Percentiles rank a stretch among this genome's conserved stretches.
These are phyloP conservation scores for Pharus latifolius DNA, from an alignment of 176 grass and related monocot species.

Conservation along the genomic window DNA sequence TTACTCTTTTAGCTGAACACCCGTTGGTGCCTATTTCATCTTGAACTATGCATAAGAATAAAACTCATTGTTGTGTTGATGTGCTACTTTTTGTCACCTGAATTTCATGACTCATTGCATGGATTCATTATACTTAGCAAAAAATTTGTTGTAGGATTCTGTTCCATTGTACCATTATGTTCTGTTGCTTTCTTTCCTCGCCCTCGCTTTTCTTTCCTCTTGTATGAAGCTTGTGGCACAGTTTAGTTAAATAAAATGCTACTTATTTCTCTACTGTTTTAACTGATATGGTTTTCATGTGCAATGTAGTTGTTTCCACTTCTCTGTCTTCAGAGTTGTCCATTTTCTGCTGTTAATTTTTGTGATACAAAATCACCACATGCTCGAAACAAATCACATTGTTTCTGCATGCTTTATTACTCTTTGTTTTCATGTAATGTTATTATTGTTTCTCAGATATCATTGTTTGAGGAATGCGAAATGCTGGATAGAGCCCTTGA, in stretches of 20 bases:
- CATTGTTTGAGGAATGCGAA: conserved; percentile 82
- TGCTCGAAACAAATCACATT: background rate
- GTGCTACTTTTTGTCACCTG: background rate
- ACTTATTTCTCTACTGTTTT: background rate
- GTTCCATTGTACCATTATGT: background rate
- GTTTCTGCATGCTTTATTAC: background rate
- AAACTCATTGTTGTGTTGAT: background rate
- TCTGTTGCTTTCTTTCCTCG: background rate
- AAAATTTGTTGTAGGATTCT: background rate
- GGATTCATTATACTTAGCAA: background rate
- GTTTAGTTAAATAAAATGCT: background rate
- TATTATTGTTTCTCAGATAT: conserved; percentile 52
- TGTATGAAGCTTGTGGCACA: background rate
- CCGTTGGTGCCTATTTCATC: background rate
- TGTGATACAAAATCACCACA: background rate
- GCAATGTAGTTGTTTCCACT: background rate
- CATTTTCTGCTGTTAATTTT: background rate
- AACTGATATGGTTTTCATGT: background rate
- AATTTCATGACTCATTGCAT: background rate
- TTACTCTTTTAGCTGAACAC: background rate
- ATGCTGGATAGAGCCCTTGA: conserved; percentile 79
- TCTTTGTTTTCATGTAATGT: conserved; percentile 9
- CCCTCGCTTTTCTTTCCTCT: background rate
- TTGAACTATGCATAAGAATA: background rate
- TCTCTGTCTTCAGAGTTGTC: background rate